Conservation (phyloP, 2,329 filamentous ascomycete genomes). For the Aspergillus latus region DNA sequence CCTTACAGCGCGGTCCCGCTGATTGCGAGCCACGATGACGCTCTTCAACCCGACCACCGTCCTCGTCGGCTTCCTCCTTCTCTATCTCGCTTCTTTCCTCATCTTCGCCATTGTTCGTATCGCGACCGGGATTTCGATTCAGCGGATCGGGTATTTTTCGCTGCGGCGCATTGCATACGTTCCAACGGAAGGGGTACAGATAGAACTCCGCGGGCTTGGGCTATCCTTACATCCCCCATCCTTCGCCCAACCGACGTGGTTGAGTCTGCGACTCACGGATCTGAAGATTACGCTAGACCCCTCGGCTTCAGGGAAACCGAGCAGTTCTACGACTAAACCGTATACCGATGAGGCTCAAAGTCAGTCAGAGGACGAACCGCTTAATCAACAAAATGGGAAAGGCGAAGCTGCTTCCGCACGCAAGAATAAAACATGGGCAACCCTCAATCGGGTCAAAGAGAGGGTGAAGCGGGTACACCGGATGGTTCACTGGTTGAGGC, state of each 20-base stretch:
- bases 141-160: constrained; percentile 89
- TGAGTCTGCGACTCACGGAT: constrained; percentile 85
- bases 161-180: constrained; percentile 88
- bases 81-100: constrained; percentile 90
- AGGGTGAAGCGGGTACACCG: constrained; percentile 81
- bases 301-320: constrained; percentile 52
- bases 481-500: constrained; percentile 81
- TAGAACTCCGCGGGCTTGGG: constrained; percentile 86
- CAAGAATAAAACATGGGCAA: constrained; percentile 76
- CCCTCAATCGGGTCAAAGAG: constrained; percentile 76
- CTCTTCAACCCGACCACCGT: constrained; percentile 70
- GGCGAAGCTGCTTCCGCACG: constrained; percentile 19
- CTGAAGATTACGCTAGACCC: constrained; percentile 81
- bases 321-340: constrained; percentile 22
- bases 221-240: constrained; percentile 89
- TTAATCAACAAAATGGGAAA: constrained; percentile 21
- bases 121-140: constrained; percentile 90
- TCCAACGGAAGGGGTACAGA: constrained; percentile 80
- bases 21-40: constrained; percentile 44
- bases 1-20: constrained; percentile 31
- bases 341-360: constrained; percentile 24
- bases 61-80: constrained; percentile 77
- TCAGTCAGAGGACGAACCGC: constrained; percentile 26
- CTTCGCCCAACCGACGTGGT: constrained; percentile 95
- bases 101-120: constrained; percentile 91